These are phyloP conservation scores for Viola odorata DNA, from an alignment of 345 rosid genomes.

Conservation along the genomic window DNA sequence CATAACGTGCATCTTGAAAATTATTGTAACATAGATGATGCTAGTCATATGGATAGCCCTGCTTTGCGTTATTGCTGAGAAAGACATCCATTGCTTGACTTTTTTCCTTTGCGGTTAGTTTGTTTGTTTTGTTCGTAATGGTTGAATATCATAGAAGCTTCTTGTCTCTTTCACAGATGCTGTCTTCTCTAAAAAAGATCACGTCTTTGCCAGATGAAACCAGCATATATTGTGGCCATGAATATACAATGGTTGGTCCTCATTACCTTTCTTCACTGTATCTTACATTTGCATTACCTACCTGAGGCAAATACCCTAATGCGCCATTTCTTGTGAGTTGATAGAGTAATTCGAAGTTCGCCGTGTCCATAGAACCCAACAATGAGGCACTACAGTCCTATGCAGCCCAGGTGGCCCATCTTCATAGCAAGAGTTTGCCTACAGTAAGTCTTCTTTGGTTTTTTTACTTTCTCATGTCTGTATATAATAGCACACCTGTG, in stretches of 20 bases:
- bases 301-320: slow-evolving; percentile 3
- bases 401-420: slow-evolving; percentile 71
- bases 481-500: background rate
- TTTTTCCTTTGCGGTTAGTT: background rate
- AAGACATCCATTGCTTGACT: no score
- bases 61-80: no score
- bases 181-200: slow-evolving; percentile 69
- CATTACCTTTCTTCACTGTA: background rate
- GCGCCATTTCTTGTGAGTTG: slow-evolving; percentile 17
- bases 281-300: slow-evolving; percentile 4
- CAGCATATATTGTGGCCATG: slow-evolving; percentile 78
- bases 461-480: background rate
- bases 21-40: no score
- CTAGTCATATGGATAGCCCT: no score
- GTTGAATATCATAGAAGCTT: background rate
- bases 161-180: slow-evolving; percentile 57
- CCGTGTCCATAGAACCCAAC: slow-evolving; percentile 83
- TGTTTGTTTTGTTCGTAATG: background rate
- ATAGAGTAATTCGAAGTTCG: slow-evolving; percentile 88
- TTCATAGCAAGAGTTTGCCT: slow-evolving; percentile 73
- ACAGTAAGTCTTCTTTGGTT: slow-evolving; percentile 41
- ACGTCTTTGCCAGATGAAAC: slow-evolving; percentile 81
- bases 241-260: slow-evolving; percentile 79
- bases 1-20: no score
- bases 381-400: slow-evolving; percentile 79